Conservation (phyloP, 257 asterid genomes). For the Solanum acaule region DNA sequence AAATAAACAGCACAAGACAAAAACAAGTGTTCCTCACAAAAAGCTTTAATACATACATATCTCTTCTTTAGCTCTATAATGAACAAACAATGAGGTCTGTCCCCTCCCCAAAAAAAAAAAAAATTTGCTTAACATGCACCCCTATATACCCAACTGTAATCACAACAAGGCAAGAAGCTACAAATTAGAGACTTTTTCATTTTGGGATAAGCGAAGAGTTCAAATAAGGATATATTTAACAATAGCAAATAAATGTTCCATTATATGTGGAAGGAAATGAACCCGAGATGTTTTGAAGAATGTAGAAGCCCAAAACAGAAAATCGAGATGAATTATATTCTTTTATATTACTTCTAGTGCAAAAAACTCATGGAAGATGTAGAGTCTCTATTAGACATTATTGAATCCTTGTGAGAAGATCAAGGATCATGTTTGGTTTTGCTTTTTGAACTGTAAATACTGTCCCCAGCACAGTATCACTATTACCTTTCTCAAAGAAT, state of each 20-base stretch:
- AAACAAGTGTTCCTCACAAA: neutral
- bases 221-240: neutral
- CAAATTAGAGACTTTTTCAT: neutral
- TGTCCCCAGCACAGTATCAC: neutral
- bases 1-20: neutral
- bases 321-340: neutral
- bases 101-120: neutral
- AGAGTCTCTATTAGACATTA: neutral
- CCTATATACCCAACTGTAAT: neutral
- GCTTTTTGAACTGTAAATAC: neutral
- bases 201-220: neutral
- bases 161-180: neutral
- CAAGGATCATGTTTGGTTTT: neutral
- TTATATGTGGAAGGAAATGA: neutral
- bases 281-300: neutral
- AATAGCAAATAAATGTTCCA: neutral
- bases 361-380: neutral
- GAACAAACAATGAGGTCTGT: neutral
- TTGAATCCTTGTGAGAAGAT: neutral
- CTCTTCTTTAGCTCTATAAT: neutral
- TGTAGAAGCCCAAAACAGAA: neutral
- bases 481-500: neutral
- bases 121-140: neutral
- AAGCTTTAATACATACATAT: neutral
- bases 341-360: neutral